A percentile compares a stretch with the other conserved stretches of the same genome.
These are phyloP conservation scores for Coprinellus micaceus DNA, from an alignment of 768 basidiomycete genomes.

Conservation along the genomic window DNA sequence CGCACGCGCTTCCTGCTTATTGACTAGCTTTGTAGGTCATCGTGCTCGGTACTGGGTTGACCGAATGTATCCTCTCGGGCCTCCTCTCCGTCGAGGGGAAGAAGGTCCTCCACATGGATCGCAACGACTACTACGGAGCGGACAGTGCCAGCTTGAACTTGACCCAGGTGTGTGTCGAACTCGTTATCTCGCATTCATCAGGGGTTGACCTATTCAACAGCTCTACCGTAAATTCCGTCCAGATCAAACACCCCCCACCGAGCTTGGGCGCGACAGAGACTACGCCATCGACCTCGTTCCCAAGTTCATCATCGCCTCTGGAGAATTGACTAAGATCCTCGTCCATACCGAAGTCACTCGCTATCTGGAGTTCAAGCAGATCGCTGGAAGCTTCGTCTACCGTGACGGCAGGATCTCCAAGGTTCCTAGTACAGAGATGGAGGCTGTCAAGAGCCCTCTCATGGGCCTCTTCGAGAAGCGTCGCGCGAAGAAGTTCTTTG, in stretches of 20 bases:
- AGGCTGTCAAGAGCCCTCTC: constrained; percentile 89
- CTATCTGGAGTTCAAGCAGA: constrained; percentile 99
- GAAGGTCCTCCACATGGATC: constrained; percentile 98
- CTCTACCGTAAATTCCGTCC: constrained; percentile 94
- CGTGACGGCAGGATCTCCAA: constrained; percentile 96
- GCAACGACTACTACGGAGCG: constrained; percentile 98
- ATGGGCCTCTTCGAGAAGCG: constrained; percentile 99
- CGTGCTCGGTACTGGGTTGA: constrained; percentile 94
- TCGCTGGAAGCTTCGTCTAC: constrained; percentile 97
- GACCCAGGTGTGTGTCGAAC: constrained; percentile 67
- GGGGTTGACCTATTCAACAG: constrained; percentile 36
- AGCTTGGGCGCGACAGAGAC: constrained; percentile 94
- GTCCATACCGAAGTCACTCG: constrained; percentile 98
- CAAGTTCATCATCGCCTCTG: constrained; percentile 98
- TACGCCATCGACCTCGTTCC: constrained; percentile 97
- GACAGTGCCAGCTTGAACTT: constrained; percentile 96
- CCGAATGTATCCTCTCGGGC: constrained; percentile 97
- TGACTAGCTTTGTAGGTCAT: constrained; percentile 53
- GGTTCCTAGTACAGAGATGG: constrained; percentile 96
- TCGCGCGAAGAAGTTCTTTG: constrained; percentile 97
- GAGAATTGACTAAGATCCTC: constrained; percentile 95
- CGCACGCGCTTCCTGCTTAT: constrained; percentile 14
- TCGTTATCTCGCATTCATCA: constrained; percentile 1
- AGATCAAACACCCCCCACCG: constrained; percentile 68
- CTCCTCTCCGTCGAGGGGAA: constrained; percentile 98